Evolutionary conservation across 129 eudicot species (phyloP).

Genomic region (Rutidosis leptorrhynchoides): DNA sequence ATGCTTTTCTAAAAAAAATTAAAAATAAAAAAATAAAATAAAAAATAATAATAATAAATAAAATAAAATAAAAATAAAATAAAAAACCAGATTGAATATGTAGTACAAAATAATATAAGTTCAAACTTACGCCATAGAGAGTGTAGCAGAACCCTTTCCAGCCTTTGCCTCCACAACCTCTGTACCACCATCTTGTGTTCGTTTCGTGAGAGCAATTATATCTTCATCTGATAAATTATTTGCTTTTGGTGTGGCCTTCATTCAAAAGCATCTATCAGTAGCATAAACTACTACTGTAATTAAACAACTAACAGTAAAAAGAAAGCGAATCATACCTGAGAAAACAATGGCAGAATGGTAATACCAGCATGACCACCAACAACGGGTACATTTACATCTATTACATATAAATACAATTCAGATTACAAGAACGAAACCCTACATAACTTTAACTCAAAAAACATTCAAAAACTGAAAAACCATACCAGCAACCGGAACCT

Average conservation of each 20-base stretch:
- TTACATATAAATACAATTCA: conserved; percentile 6
- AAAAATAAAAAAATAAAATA: too few species aligned
- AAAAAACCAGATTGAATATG: background rate
- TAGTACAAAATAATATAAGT: background rate
- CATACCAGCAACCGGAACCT: conserved; percentile 71
- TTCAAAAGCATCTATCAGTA: conserved; percentile 3
- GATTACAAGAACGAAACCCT: background rate
- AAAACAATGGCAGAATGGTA: conserved; percentile 79
- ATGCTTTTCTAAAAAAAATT: too few species aligned
- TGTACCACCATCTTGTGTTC: conserved; percentile 93
- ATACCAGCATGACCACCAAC: conserved; percentile 93
- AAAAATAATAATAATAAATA: too few species aligned
- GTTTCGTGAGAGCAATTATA: conserved; percentile 59
- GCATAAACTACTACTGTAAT: background rate
- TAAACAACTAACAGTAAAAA: background rate
- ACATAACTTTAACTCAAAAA: background rate
- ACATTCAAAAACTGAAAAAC: background rate
- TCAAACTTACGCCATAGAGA: conserved; percentile 74
- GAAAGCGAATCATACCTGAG: conserved; percentile 47
- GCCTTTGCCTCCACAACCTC: conserved; percentile 96
- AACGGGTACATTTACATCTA: conserved; percentile 82
- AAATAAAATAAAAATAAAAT: too few species aligned
- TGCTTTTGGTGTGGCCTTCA: conserved; percentile 61
- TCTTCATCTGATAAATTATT: conserved; percentile 49
- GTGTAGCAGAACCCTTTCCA: conserved; percentile 92